These are phyloP conservation scores for Dothideomycetes sp. DNA, from an alignment of 2,329 filamentous ascomycete genomes.

Conservation along the genomic window DNA sequence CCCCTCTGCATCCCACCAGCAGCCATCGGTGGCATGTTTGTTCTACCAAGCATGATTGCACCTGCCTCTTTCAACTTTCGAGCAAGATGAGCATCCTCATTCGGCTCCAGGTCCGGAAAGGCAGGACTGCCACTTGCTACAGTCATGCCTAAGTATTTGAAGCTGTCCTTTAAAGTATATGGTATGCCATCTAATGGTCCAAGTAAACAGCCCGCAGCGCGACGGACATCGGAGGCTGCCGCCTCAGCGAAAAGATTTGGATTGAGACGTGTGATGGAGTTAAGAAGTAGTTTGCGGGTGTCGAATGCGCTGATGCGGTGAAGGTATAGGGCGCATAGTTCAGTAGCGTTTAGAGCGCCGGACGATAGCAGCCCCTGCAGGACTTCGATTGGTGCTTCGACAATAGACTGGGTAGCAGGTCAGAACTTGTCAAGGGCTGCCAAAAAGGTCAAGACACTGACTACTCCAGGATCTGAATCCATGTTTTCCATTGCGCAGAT, in stretches of 20 bases:
- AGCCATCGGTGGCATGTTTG: conserved; percentile 52
- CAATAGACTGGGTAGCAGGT: background rate
- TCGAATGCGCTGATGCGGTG: conserved; percentile 39
- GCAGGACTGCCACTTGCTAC: conserved; percentile 45
- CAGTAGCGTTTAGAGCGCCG: conserved; percentile 15
- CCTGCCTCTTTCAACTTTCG: conserved; percentile 37
- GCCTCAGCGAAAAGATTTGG: conserved; percentile 35
- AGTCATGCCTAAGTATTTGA: conserved; percentile 42
- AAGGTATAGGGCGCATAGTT: conserved; percentile 35
- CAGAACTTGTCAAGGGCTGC: too few relatives aligned
- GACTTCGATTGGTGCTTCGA: background rate
- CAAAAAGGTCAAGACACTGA: too few relatives aligned
- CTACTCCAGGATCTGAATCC: too few relatives aligned
- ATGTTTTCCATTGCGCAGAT: too few relatives aligned
- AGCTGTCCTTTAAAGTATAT: conserved; percentile 48
- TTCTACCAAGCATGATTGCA: conserved; percentile 42
- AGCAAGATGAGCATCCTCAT: conserved; percentile 42
- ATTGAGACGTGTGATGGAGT: conserved; percentile 40
- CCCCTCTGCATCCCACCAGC: conserved; percentile 48
- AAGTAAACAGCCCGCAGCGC: conserved; percentile 24
- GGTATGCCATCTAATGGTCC: conserved; percentile 45
- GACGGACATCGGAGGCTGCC: conserved; percentile 33
- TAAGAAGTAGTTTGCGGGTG: conserved; percentile 28
- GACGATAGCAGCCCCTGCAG: background rate
- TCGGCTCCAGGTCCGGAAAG: conserved; percentile 38